These are phyloP conservation scores for Cyanophora paradoxa DNA, from an alignment of 78 protist genomes.

Conservation along the genomic window DNA sequence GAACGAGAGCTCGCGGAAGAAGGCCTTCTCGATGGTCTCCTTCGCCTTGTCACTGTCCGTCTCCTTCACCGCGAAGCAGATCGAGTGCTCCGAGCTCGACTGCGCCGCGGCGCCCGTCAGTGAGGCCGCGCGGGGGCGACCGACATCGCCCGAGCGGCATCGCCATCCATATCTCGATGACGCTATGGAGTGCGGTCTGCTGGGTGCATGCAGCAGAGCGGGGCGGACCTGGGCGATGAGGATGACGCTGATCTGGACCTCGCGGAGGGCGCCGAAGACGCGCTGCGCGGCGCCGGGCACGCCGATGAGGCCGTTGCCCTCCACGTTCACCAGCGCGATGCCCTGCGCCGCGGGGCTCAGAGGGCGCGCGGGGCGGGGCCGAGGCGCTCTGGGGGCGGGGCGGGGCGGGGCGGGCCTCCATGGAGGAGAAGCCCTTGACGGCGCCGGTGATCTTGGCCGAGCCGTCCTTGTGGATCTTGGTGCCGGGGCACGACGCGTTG, in stretches of 20 bases:
- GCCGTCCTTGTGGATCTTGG: constrained; percentile 1
- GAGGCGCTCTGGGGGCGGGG: not conserved
- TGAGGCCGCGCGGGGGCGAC: too few species aligned
- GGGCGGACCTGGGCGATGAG: constrained; percentile 15
- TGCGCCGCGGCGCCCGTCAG: constrained; percentile 13
- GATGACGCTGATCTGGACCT: not conserved
- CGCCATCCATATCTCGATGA: too few species aligned
- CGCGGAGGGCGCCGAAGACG: constrained; percentile 6
- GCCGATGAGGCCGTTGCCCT: constrained; percentile 15
- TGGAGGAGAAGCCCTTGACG: constrained; percentile 19
- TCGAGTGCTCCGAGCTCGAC: constrained; percentile 30
- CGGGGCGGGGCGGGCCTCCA: constrained; percentile 9
- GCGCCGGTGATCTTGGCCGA: not conserved
- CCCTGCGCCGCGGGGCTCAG: not conserved
- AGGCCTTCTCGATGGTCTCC: too few species aligned
- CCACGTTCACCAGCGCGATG: constrained; percentile 13
- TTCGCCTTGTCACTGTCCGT: not conserved
- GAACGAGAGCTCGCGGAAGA: not conserved
- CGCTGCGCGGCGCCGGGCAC: constrained; percentile 31
- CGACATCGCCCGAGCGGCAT: too few species aligned
- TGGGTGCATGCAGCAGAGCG: not conserved
- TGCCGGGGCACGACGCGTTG: constrained; percentile 7
- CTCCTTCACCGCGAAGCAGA: constrained; percentile 25
- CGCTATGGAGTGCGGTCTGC: not conserved
- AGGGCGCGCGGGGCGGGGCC: not conserved